Conservation (phyloP, 2,329 filamentous ascomycete genomes). For the Epichloe brachyelytri region DNA sequence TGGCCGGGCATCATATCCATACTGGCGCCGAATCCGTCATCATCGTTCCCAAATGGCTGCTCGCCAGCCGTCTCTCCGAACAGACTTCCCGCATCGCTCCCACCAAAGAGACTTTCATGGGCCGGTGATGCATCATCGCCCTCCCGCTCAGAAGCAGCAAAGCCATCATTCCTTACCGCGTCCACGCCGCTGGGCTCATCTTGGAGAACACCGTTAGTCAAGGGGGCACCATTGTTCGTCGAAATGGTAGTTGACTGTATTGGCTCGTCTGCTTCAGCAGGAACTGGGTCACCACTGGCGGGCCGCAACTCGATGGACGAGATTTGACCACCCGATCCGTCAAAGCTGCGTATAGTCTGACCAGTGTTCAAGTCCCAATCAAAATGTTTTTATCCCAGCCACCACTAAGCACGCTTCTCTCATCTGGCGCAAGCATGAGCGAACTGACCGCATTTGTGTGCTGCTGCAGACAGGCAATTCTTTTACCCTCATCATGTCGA, state of each 20-base stretch:
- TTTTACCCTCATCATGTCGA: conserved; percentile 86
- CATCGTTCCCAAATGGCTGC: conserved; percentile 62
- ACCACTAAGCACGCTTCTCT: conserved; percentile 76
- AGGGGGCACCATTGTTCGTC: conserved; percentile 56
- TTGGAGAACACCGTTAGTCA: conserved; percentile 34
- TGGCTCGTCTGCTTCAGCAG: conserved; percentile 53
- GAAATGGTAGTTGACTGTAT: conserved; percentile 55
- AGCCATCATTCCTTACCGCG: conserved; percentile 12
- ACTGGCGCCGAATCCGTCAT: conserved; percentile 69
- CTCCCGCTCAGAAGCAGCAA: conserved; percentile 25
- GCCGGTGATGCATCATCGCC: conserved; percentile 53
- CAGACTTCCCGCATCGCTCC: conserved; percentile 67
- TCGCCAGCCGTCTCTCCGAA: conserved; percentile 63
- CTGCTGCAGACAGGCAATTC: conserved; percentile 66
- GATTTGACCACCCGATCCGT: conserved; percentile 69
- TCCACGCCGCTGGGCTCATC: conserved; percentile 10
- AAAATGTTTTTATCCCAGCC: conserved; percentile 91
- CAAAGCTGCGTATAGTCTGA: conserved; percentile 60
- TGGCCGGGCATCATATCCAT: conserved; percentile 43
- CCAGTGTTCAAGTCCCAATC: conserved; percentile 95
- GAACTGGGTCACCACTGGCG: conserved; percentile 60
- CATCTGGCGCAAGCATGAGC: conserved; percentile 67
- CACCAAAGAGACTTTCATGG: conserved; percentile 71
- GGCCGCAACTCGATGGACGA: conserved; percentile 80
- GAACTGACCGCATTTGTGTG: conserved; percentile 91